Base-by-base conservation (phyloP, 495 filamentous ascomycete species). In the Mycothermus thermophilus region DNA sequence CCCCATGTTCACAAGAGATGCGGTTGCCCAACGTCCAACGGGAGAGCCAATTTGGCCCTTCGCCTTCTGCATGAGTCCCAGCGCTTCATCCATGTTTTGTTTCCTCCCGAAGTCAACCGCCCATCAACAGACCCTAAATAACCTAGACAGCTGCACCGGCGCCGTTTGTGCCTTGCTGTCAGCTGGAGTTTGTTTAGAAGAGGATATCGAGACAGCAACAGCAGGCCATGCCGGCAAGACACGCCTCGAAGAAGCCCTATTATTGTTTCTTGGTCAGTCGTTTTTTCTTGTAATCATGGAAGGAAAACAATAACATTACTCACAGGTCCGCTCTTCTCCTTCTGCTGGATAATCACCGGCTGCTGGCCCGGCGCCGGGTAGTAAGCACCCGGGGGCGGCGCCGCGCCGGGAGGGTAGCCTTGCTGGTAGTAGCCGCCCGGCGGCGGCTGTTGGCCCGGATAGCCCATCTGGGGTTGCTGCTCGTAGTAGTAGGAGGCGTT, bases 121-220 rank as follows among this genome's bases (percentile, higher is more conserved):
- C n/a, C n/a, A n/a, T n/a, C n/a, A n/a, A n/a, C n/a, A n/a, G n/a
- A n/a, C n/a, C n/a, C n/a, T n/a, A n/a, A n/a, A n/a, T n/a, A n/a
- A n/a, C n/a, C n/a, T n/a, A n/a, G n/a, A n/a, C n/a, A n/a, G n/a
- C n/a, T n/a, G n/a, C n/a, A n/a, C n/a, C n/a, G n/a, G n/a, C n/a
- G n/a, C n/a, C n/a, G n/a, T n/a, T n/a, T n/a, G n/a, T n/a, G n/a
- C n/a, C n/a, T n/a, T n/a, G n/a, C n/a, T n/a, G n/a, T n/a, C n/a
- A n/a, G n/a, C n/a, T n/a, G n/a, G n/a, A n/a, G n/a, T 30, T 14
- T 22, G 12, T 28, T 49, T 62, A 67, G 35, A 65, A 66, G 22
- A 68, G 32, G 13, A 54, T 51, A 16, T 68, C 64, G 34, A 68
- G 40, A 40, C 64, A 68, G 51, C 64, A 68, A 38, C 64, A 68